Evolutionary conservation across 2,329 filamentous ascomycete genomes (phyloP), one percentile per base, ranked within the genome.

Genomic region (Ambrosiella cleistominuta): DNA sequence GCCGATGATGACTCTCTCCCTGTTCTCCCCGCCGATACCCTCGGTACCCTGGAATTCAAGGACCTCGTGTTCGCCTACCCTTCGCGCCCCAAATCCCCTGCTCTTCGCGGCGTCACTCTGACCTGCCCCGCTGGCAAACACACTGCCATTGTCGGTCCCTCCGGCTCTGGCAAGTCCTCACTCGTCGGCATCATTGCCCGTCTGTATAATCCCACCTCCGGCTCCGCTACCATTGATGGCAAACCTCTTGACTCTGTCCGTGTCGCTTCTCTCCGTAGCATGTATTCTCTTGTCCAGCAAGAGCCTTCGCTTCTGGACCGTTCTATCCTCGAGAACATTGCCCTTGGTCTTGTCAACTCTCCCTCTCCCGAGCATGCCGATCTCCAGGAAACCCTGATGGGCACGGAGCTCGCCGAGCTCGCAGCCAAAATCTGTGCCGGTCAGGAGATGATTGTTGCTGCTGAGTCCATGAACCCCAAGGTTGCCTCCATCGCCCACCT

Each of bases 61-160:
- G 64, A 70, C n/a, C 70, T 75, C 5, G 69, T 70, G 0, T 76
- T 76, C 61, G 66, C 69, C 9, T 77, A 76, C 47, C 65, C 68
- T 1, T 74, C 73, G 0, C 66, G 73, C 3, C 72, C 72, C 2
- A 67, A 72, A 15, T 64, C 71, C 7, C 64, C 65, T 0, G 71
- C 75, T 3, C 67, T 79, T 1, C 69, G 72, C 36, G 67, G 68
- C 1, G 66, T 76, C 42, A 67, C 74, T 66, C 63, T 78, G 72
- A 65, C 71, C 70, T 66, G 69, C 70, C 79, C 63, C n/a, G 67
- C 71, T 17, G 70, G 71, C 39, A 73, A 75, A 62, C 69, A 72
- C 61, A 81, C 78, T 0, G 79, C 78, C 2, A 71, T 82, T 38
- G 78, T 82, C 1, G 80, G 79, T 0, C 71, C 77, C 0, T 80